Conservation (phyloP, 2,329 filamentous ascomycete genomes). For the Beauveria asiatica region DNA sequence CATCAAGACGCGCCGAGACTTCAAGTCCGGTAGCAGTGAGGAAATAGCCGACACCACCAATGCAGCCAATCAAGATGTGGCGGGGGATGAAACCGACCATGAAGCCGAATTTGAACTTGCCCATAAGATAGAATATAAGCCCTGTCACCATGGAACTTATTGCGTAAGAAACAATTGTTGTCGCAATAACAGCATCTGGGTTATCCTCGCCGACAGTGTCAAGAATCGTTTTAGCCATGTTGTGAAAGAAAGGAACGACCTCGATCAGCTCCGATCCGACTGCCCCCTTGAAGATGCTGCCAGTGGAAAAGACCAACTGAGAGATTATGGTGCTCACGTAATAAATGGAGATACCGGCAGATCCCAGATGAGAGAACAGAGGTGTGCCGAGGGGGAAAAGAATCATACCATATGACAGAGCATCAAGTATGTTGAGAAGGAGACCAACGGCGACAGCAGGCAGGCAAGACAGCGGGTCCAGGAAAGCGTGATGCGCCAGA, state of each 20-base stretch:
- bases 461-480: slow-evolving; percentile 61
- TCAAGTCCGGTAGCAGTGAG: slow-evolving; percentile 85
- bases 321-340: slow-evolving; percentile 96
- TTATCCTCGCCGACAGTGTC: slow-evolving; percentile 68
- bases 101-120: slow-evolving; percentile 77
- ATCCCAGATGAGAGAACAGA: slow-evolving; percentile 76
- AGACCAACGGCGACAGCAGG: slow-evolving; percentile 84
- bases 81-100: slow-evolving; percentile 95
- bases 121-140: slow-evolving; percentile 84
- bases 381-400: slow-evolving; percentile 84
- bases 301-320: slow-evolving; percentile 79
- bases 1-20: slow-evolving; percentile 81
- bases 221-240: slow-evolving; percentile 89
- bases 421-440: slow-evolving; percentile 87
- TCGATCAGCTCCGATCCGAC: slow-evolving; percentile 98
- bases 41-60: slow-evolving; percentile 95
- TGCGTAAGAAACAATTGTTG: slow-evolving; percentile 85
- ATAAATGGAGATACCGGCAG: slow-evolving; percentile 96
- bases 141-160: slow-evolving; percentile 88
- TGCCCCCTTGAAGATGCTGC: slow-evolving; percentile 82
- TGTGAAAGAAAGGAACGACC: slow-evolving; percentile 97
- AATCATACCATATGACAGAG: slow-evolving; percentile 93
- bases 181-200: slow-evolving; percentile 80
- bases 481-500: slow-evolving; percentile 55
- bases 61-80: slow-evolving; percentile 93